These are phyloP conservation scores for Sporothrix dimorphospora DNA, from an alignment of 2,329 filamentous ascomycete genomes.

Conservation along the genomic window DNA sequence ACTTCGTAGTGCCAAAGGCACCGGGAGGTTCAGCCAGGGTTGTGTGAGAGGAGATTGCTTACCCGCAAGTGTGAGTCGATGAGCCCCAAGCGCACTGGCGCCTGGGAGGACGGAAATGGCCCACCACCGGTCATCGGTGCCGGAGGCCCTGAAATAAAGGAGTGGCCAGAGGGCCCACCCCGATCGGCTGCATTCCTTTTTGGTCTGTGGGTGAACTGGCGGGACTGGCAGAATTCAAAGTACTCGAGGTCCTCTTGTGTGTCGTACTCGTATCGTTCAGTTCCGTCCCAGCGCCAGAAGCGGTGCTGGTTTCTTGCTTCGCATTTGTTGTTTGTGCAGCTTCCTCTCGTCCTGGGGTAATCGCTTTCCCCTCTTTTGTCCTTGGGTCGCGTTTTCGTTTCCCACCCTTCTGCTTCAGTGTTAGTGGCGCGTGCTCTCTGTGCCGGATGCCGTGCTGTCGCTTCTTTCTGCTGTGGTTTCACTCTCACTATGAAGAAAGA, in stretches of 20 bases:
- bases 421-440: conserved; percentile 2
- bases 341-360: background rate
- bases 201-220: background rate
- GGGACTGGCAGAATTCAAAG: background rate
- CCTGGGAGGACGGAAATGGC: background rate
- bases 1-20: background rate
- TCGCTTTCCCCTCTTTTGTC: background rate
- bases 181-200: conserved; percentile 5
- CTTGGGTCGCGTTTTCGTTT: background rate
- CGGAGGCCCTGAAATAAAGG: background rate
- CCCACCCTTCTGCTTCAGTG: background rate
- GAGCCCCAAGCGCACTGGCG: background rate
- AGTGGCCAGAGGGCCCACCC: background rate
- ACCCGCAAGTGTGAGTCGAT: background rate
- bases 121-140: conserved; percentile 21
- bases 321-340: too few species aligned
- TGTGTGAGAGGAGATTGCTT: conserved; percentile 7
- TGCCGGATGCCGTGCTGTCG: conserved; percentile 10
- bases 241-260: background rate
- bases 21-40: background rate
- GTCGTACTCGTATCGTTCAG: background rate
- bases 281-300: too few species aligned
- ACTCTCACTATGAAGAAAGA: too few species aligned
- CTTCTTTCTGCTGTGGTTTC: background rate
- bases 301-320: too few species aligned